Base-by-base conservation (phyloP, 2,329 filamentous ascomycete species). In the Fusarium devonianum region DNA sequence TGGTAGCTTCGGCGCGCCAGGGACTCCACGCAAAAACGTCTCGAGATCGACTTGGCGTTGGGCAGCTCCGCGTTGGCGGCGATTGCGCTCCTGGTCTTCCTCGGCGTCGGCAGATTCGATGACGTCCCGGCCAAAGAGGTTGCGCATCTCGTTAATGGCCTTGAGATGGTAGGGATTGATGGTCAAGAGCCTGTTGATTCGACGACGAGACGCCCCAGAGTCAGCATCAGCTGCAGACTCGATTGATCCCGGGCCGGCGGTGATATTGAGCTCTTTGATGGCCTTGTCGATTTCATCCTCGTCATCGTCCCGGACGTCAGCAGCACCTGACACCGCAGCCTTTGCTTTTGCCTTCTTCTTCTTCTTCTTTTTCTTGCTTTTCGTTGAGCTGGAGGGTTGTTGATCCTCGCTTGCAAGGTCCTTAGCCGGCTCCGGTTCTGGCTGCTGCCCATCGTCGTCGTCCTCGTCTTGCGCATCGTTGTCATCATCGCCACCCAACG, bases 131-230 rank as follows among this genome's bases (percentile, higher is more conserved):
- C 78, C 83, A 69, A 80, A 85, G 3, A 85, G 70, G 21, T 74
- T 76, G 39, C 80, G 87, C 91, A 99, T 97, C 75, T 99, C 94
- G 65, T 96, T 96, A 25, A 87, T 79, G 7, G 90, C 90, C 67
- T 93, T 92, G 9, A 99, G 81, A 62, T 92, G 84, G 59, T 89
- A 82, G 1, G 86, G 83, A 60, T 81, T 80, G 63, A 83, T 76
- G 21, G 73, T 69, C 2, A 84, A 69, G 4, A 82, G 71, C 21
- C 73, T 64, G 47, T 73, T 75, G 30, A 73, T 67, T 10, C 70
- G 63, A 10, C 67, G 41, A 14, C 46, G 37, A 19, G 52, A 30
- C 12, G 56, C 48, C 35, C 47, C 40, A 30, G 52, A 29, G 21
- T 54, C 30, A 7, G 30, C 32, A 9, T 30, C 11, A 3, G 23